A percentile compares a stretch with the other conserved stretches of the same genome.
Evolutionary conservation across 1,139 yeast species (phyloP).

Genomic region (Candida pseudoviswanathii): DNA sequence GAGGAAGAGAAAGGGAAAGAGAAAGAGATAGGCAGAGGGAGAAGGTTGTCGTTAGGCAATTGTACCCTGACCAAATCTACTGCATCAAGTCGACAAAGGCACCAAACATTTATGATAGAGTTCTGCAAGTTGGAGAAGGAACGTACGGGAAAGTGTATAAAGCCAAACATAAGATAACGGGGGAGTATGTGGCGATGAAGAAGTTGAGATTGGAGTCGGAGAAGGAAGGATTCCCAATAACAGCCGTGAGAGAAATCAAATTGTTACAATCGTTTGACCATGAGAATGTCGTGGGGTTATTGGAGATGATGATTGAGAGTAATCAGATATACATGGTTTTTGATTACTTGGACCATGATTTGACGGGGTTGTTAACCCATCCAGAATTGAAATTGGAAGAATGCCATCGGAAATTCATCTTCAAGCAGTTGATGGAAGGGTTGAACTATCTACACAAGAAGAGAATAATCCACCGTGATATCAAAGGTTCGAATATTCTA

Average conservation of each 20-base stretch:
- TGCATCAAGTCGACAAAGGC: conserved; percentile 30
- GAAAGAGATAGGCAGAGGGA: too few species aligned
- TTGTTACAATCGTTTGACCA: conserved; percentile 86
- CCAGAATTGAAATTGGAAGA: conserved; percentile 64
- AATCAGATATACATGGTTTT: conserved; percentile 86
- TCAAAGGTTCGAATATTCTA: conserved; percentile 89
- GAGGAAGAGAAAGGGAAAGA: conserved; percentile 1
- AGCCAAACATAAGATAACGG: conserved; percentile 69
- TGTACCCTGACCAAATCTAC: conserved; percentile 27
- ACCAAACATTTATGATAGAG: conserved; percentile 37
- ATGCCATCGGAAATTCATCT: conserved; percentile 74
- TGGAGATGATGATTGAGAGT: conserved; percentile 88
- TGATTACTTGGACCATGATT: conserved; percentile 91
- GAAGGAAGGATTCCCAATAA: conserved; percentile 93
- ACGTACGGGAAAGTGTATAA: conserved; percentile 52
- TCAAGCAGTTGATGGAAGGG: conserved; percentile 78
- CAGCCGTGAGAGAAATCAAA: conserved; percentile 91
- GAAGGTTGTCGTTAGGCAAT: conserved; percentile 4
- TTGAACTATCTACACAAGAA: conserved; percentile 77
- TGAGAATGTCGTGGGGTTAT: conserved; percentile 73
- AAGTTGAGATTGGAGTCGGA: conserved; percentile 82
- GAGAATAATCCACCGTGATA: conserved; percentile 87
- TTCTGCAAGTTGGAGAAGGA: conserved; percentile 54
- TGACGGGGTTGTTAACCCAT: conserved; percentile 84
- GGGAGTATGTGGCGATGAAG: conserved; percentile 78